phyloP scores from a whole-genome alignment of 2,329 filamentous ascomycete genomes.

The Nectriaceae sp. region DNA sequence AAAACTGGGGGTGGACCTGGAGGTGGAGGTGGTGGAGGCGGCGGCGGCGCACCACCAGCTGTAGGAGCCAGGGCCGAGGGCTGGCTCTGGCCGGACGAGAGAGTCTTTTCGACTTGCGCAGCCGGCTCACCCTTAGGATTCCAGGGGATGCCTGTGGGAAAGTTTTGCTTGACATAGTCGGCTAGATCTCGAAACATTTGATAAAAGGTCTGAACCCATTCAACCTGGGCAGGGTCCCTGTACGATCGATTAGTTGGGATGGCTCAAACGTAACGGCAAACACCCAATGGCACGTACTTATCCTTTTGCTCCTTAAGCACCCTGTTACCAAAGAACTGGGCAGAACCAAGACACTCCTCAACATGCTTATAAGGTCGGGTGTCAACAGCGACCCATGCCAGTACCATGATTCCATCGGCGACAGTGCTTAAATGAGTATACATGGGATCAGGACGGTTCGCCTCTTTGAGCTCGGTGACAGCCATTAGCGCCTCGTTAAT shows the following conservation, averaged over 20 bases:
- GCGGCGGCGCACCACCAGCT: slow-evolving; percentile 52
- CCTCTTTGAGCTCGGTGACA: slow-evolving; percentile 79
- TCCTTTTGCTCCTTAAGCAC: slow-evolving; percentile 90
- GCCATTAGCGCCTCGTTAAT: slow-evolving; percentile 80
- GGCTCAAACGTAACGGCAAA: background rate
- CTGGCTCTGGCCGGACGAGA: slow-evolving; percentile 45
- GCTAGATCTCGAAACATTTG: slow-evolving; percentile 82
- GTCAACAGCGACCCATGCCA: slow-evolving; percentile 89
- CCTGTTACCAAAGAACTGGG: slow-evolving; percentile 93
- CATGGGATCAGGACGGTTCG: slow-evolving; percentile 72
- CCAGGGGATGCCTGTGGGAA: slow-evolving; percentile 79
- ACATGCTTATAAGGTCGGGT: slow-evolving; percentile 83
- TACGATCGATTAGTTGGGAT: slow-evolving; percentile 6
- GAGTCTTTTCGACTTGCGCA: slow-evolving; percentile 62
- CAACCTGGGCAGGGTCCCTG: slow-evolving; percentile 77
- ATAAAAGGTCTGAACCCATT: slow-evolving; percentile 94
- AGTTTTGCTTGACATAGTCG: slow-evolving; percentile 84
- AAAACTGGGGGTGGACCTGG: slow-evolving; percentile 71
- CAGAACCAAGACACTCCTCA: slow-evolving; percentile 77
- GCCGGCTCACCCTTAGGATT: slow-evolving; percentile 77
- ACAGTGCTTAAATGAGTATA: slow-evolving; percentile 86
- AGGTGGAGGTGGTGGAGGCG: slow-evolving; percentile 59
- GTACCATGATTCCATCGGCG: slow-evolving; percentile 82
- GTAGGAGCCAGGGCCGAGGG: slow-evolving; percentile 52
- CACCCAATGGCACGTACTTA: slow-evolving; percentile 39